Evolutionary conservation across 2,329 filamentous ascomycete species (phyloP).

Genomic region (Fusarium sterilihyphosum): DNA sequence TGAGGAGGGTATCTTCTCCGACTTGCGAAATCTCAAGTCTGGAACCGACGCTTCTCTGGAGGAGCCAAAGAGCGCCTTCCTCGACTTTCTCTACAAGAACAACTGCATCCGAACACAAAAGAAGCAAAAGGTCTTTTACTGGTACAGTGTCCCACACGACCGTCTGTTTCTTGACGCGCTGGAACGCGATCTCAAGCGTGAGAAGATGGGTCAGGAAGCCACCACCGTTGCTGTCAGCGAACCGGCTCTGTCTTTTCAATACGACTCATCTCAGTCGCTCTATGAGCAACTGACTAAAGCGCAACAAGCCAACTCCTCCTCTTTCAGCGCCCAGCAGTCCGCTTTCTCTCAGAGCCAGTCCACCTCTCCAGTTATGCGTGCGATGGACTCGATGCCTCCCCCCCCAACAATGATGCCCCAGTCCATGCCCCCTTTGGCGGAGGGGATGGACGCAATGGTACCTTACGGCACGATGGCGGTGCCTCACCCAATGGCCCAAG

Average conservation of each 20-base stretch:
- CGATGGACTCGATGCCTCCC: slow-evolving; percentile 93
- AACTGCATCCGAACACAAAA: slow-evolving; percentile 99
- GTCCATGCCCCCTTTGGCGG: slow-evolving; percentile 65
- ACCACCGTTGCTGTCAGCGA: slow-evolving; percentile 97
- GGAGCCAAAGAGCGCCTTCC: slow-evolving; percentile 97
- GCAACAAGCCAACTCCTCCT: slow-evolving; percentile 97
- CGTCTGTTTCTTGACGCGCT: slow-evolving; percentile 96
- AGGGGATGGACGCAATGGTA: slow-evolving; percentile 78
- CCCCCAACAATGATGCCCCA: slow-evolving; percentile 82
- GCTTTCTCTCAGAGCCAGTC: slow-evolving; percentile 80
- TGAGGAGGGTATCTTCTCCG: slow-evolving; percentile 99
- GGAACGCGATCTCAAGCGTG: slow-evolving; percentile 96
- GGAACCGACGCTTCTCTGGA: slow-evolving; percentile 98
- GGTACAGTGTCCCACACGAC: slow-evolving; percentile 99
- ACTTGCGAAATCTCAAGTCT: slow-evolving; percentile 96
- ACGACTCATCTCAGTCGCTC: slow-evolving; percentile 97
- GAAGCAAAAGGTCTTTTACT: slow-evolving; percentile 99
- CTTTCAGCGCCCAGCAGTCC: slow-evolving; percentile 84
- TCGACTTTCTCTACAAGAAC: slow-evolving; percentile 99
- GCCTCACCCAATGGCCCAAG: slow-evolving; percentile 74
- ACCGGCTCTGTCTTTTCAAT: slow-evolving; percentile 97
- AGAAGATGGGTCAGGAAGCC: slow-evolving; percentile 99
- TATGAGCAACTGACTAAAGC: slow-evolving; percentile 99
- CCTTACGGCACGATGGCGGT: slow-evolving; percentile 76
- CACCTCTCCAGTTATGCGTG: slow-evolving; percentile 87